A percentile compares a stretch with the other conserved stretches of the same genome.
These are phyloP conservation scores for Solanum bukasovii DNA, from an alignment of 257 asterid genomes.

Conservation along the genomic window DNA sequence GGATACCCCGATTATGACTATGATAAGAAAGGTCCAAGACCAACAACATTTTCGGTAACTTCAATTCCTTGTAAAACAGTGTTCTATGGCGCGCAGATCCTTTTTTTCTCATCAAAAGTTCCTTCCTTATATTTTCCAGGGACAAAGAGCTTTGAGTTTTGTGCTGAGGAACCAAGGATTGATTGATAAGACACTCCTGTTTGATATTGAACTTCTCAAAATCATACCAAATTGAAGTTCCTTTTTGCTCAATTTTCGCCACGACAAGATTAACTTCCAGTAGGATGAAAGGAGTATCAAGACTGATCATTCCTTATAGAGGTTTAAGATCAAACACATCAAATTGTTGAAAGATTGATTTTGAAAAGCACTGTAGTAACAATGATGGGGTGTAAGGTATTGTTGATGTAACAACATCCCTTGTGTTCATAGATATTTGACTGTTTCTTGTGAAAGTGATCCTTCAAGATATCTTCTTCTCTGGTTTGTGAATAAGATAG, in stretches of 20 bases:
- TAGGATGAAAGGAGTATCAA: not conserved
- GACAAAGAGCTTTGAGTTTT: slow-evolving; percentile 93
- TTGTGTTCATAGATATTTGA: not conserved
- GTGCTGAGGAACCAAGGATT: slow-evolving; percentile 90
- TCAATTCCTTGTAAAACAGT: not conserved
- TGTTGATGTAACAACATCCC: not conserved
- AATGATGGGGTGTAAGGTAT: not conserved
- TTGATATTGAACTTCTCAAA: slow-evolving; percentile 84
- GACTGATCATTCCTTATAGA: not conserved
- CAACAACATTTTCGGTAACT: slow-evolving; percentile 92
- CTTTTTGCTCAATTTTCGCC: not conserved
- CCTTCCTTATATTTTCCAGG: slow-evolving; percentile 36
- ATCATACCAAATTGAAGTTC: slow-evolving; percentile 49
- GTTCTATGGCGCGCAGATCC: not conserved
- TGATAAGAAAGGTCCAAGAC: slow-evolving; percentile 94
- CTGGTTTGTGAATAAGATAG: not conserved
- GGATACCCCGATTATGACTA: slow-evolving; percentile 91
- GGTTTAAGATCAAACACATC: not conserved
- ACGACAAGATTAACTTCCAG: not conserved
- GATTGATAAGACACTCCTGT: slow-evolving; percentile 89
- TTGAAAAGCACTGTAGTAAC: not conserved
- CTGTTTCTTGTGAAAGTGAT: not conserved
- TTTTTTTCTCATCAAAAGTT: not conserved
- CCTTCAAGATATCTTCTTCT: not conserved
- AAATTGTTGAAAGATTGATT: not conserved